These are phyloP conservation scores for Fusarium piperis DNA, from an alignment of 2,329 filamentous ascomycete species.

Conservation along the genomic window DNA sequence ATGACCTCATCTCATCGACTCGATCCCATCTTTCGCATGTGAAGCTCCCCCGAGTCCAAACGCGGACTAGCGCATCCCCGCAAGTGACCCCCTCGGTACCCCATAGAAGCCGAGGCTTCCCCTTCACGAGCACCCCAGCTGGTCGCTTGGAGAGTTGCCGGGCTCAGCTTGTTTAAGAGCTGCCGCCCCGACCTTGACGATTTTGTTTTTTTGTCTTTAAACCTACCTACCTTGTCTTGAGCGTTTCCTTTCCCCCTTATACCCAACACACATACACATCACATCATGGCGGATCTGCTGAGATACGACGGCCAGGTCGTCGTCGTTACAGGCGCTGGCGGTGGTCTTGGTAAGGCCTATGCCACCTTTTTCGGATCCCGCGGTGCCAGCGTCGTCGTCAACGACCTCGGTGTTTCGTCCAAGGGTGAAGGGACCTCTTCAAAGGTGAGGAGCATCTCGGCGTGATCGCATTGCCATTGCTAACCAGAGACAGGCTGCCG, in stretches of 20 bases:
- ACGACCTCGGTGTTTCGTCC: conserved; percentile 92
- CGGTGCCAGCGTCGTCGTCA: conserved; percentile 94
- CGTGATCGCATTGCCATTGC: conserved; percentile 30
- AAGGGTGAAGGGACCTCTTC: conserved; percentile 89
- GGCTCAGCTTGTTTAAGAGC: conserved; percentile 42
- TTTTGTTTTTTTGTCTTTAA: not conserved
- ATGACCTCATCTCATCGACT: conserved; percentile 41
- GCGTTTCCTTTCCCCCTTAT: conserved; percentile 22
- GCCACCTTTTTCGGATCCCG: conserved; percentile 91
- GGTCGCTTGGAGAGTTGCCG: conserved; percentile 29
- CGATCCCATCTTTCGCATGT: conserved; percentile 40
- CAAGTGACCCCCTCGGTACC: conserved; percentile 44
- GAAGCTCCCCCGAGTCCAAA: conserved; percentile 36
- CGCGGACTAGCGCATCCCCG: conserved; percentile 40
- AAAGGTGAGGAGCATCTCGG: conserved; percentile 68
- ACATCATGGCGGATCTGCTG: conserved; percentile 72
- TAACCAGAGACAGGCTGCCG: conserved; percentile 69
- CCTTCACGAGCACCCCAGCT: conserved; percentile 33
- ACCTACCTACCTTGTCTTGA: conserved; percentile 19
- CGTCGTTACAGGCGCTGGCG: conserved; percentile 83
- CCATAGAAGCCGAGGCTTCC: conserved; percentile 45
- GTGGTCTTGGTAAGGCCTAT: conserved; percentile 82
- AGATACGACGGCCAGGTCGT: conserved; percentile 87
- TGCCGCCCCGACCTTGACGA: conserved; percentile 8
- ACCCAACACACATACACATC: conserved; percentile 31